These are phyloP conservation scores for Mortierella sp. DNA, from an alignment of 371 early-diverging fungal species.

Conservation along the genomic window DNA sequence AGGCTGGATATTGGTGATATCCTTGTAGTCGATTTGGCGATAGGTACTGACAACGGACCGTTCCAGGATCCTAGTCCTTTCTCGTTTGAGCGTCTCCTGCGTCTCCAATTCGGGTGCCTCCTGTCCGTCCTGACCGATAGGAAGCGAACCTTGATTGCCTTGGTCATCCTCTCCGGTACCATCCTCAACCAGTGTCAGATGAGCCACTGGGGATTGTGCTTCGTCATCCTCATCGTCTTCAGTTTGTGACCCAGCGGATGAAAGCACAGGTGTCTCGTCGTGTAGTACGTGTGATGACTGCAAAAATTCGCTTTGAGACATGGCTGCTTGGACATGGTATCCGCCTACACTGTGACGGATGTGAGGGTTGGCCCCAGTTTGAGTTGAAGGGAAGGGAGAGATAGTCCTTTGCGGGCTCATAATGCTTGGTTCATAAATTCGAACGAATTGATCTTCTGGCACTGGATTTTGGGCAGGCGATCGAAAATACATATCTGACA, in stretches of 20 bases:
- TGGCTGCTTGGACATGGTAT: constrained; percentile 18
- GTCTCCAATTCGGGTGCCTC: constrained; percentile 38
- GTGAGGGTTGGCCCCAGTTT: not conserved
- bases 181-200: constrained; percentile 15
- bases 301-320: constrained; percentile 19
- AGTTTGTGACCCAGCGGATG: constrained; percentile 39
- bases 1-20: constrained; percentile 39
- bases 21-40: constrained; percentile 40
- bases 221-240: constrained; percentile 43
- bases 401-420: not conserved
- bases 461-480: constrained; percentile 9
- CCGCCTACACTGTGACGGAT: constrained; percentile 8
- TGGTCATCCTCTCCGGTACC: constrained; percentile 18
- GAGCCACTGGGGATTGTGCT: constrained; percentile 19
- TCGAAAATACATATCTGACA: constrained; percentile 10
- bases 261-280: constrained; percentile 40
- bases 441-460: constrained; percentile 11
- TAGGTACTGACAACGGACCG: constrained; percentile 31
- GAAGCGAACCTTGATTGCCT: not conserved
- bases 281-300: constrained; percentile 26
- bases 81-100: constrained; percentile 44
- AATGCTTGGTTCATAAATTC: constrained; percentile 7
- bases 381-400: not conserved
- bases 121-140: not conserved
- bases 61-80: constrained; percentile 46